Percentiles rank a stretch among this genome's conserved stretches.
Conservation (phyloP, 352 stramenopile genomes). For the Lagenidium giganteum region DNA sequence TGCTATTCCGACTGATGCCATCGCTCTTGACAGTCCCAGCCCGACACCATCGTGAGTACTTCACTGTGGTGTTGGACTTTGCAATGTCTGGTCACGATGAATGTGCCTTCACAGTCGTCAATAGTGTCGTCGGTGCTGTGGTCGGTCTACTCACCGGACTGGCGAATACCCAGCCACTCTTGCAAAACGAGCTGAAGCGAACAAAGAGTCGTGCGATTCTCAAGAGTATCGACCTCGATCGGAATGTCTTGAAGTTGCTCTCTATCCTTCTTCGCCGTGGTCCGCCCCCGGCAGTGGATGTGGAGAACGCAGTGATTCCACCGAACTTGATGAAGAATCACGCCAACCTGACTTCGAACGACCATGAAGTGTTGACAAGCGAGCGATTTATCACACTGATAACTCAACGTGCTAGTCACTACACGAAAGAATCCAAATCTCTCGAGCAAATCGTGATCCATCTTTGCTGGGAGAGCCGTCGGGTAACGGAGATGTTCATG, state of each 20-base stretch:
- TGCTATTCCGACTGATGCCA: slow-evolving; percentile 76
- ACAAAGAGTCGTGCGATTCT: slow-evolving; percentile 67
- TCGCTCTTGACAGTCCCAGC: slow-evolving; percentile 58
- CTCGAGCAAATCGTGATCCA: slow-evolving; percentile 75
- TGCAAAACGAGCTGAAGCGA: slow-evolving; percentile 61
- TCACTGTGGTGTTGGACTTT: slow-evolving; percentile 71
- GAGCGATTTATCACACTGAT: slow-evolving; percentile 76
- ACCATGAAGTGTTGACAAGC: slow-evolving; percentile 65
- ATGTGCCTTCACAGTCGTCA: slow-evolving; percentile 76
- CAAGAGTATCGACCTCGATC: slow-evolving; percentile 75
- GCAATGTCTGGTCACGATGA: slow-evolving; percentile 78
- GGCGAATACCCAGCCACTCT: slow-evolving; percentile 45
- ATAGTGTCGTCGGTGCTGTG: slow-evolving; percentile 75
- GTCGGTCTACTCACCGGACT: slow-evolving; percentile 62
- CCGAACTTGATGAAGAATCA: slow-evolving; percentile 66
- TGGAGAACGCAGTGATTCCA: slow-evolving; percentile 26
- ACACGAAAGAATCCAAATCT: slow-evolving; percentile 76
- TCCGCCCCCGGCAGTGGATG: slow-evolving; percentile 68
- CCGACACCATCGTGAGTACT: slow-evolving; percentile 69
- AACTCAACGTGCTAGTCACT: slow-evolving; percentile 64
- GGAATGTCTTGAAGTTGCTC: slow-evolving; percentile 63
- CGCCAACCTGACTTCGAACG: slow-evolving; percentile 48
- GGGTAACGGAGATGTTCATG: slow-evolving; percentile 47
- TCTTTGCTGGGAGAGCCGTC: slow-evolving; percentile 74
- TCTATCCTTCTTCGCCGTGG: slow-evolving; percentile 69